Percentiles rank a stretch among this genome's conserved stretches.
These are phyloP conservation scores for Anaeromyces robustus DNA, from an alignment of 192 early-diverging fungal genomes.

Conservation along the genomic window DNA sequence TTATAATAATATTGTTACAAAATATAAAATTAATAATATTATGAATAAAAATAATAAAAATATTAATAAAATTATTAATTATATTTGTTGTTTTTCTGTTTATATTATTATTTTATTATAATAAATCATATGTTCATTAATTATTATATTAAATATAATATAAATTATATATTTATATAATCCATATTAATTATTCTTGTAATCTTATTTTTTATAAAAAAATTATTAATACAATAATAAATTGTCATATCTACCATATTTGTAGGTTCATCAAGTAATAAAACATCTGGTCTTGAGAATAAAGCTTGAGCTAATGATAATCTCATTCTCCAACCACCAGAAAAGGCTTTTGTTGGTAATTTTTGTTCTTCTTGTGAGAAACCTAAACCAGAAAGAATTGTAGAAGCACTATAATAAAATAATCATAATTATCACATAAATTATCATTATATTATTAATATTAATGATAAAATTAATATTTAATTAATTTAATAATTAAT, in stretches of 20 bases:
- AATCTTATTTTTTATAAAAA: no score
- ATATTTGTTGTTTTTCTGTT: no score
- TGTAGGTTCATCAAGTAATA: conserved; percentile 79
- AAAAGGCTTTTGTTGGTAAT: conserved; percentile 32
- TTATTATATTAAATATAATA: conserved; percentile 13
- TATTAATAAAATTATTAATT: no score
- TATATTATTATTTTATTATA: no score
- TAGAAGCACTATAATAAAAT: not conserved
- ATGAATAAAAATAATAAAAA: no score
- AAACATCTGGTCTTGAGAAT: conserved; percentile 68
- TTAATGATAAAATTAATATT: no score
- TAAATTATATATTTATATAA: not conserved
- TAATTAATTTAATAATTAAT: not conserved
- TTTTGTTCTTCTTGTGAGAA: conserved; percentile 1
- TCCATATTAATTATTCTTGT: conserved; percentile 13
- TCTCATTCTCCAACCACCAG: conserved; percentile 86
- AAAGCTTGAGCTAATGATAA: conserved; percentile 72
- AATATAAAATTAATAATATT: no score
- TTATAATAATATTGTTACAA: no score
- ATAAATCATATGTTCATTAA: conserved; percentile 9
- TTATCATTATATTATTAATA: no score
- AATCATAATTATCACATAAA: no score
- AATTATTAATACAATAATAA: no score
- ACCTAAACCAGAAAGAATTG: conserved; percentile 1
- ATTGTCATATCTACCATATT: conserved; percentile 65